Evolutionary conservation across 768 basidiomycete genomes (phyloP), one percentile per base, ranked within the genome.

Genomic region (Mycena amicta): DNA sequence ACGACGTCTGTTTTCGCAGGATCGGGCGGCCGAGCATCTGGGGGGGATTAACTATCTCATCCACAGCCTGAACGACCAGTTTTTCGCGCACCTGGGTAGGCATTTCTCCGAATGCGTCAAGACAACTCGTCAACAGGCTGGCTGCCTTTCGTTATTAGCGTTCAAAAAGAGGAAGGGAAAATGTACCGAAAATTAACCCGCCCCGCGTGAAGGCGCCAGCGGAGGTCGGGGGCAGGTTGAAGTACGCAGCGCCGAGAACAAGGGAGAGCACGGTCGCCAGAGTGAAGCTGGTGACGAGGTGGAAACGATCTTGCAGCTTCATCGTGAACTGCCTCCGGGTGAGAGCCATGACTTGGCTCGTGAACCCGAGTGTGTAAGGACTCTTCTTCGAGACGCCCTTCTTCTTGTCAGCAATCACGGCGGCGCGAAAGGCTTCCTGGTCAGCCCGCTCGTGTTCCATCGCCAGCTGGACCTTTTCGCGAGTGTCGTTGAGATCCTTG

Each of bases 121-220:
- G 75, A 68, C 83, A 83, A 46, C 84, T 86, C 0, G 85, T 83
- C 43, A 94, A 71, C 57, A 92, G 71, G 16, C n/a, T n/a, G n/a
- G n/a, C n/a, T n/a, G n/a, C n/a, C n/a, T n/a, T n/a, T n/a, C n/a
- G n/a, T n/a, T n/a, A n/a, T n/a, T n/a, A n/a, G n/a, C n/a, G n/a
- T n/a, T n/a, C n/a, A n/a, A n/a, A n/a, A n/a, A n/a, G n/a, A n/a
- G n/a, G n/a, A n/a, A n/a, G n/a, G n/a, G n/a, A n/a, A n/a, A n/a
- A n/a, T n/a, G 84, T 85, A 37, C 80, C 72, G 70, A 95, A 94
- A 52, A 95, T 82, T 28, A 93, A 84, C 72, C 79, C 81, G 46
- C 92, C 92, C 61, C 93, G 85, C 25, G 93, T 93, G 74, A 97
- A 97, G 0, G 88, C 91, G 29, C 94, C 94, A 40, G 82, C 80